Evolutionary conservation across 345 rosid species (phyloP).

Genomic region (Linum tenue): DNA sequence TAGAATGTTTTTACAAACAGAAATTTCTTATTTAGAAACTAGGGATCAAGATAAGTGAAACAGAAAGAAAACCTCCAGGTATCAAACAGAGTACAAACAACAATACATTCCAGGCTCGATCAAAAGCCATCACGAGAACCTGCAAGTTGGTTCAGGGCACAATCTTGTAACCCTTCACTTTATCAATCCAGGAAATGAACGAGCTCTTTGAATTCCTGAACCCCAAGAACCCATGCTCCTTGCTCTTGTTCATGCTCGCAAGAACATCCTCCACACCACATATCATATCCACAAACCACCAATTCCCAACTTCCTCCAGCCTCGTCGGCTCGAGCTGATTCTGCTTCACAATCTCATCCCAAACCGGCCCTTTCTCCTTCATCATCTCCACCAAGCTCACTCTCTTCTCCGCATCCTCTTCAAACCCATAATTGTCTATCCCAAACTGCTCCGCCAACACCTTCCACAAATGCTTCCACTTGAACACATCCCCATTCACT

Average conservation of each 20-base stretch:
- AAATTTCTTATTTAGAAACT: background rate
- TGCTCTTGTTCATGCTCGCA: conserved; percentile 5
- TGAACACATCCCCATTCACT: conserved; percentile 4
- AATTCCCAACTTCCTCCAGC: conserved; percentile 7
- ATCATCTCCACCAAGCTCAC: conserved; percentile 1
- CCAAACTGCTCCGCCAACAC: conserved; percentile 2
- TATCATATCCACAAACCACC: conserved; percentile 7
- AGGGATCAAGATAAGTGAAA: background rate
- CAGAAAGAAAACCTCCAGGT: too few relatives aligned
- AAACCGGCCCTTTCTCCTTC: background rate
- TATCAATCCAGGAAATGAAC: conserved; percentile 51
- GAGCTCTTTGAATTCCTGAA: conserved; percentile 3
- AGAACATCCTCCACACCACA: background rate
- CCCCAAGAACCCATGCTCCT: conserved; percentile 7
- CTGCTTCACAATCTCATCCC: conserved; percentile 7
- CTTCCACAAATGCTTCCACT: conserved; percentile 5
- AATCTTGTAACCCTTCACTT: conserved; percentile 57
- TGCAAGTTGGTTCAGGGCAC: conserved; percentile 40
- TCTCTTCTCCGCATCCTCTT: background rate
- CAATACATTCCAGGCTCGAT: too few relatives aligned
- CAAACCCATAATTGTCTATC: conserved; percentile 1
- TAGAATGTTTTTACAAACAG: too few relatives aligned
- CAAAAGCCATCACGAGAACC: background rate
- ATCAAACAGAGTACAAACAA: too few relatives aligned
- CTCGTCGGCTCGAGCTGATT: conserved; percentile 3